Percentiles rank a stretch among this genome's conserved stretches.
Conservation (phyloP, 768 basidiomycete species). For the Crassisporium funariophilum region DNA sequence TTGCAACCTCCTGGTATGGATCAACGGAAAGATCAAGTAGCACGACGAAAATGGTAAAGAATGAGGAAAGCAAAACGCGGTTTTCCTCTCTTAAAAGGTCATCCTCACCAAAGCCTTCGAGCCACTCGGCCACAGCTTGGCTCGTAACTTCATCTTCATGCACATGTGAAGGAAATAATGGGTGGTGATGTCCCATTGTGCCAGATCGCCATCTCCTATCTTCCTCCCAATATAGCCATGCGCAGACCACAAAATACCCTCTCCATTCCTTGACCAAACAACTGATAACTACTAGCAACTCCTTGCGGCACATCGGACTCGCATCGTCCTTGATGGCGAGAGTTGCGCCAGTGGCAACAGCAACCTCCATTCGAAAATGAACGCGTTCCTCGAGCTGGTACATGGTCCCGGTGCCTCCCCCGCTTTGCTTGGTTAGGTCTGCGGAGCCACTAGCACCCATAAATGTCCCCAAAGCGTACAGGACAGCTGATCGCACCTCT, state of each 20-base stretch:
- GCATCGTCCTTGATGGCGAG: conserved; percentile 92
- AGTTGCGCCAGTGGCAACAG: conserved; percentile 85
- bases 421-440: conserved; percentile 67
- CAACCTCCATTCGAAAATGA: conserved; percentile 89
- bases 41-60: conserved; percentile 89
- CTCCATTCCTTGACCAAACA: conserved; percentile 96
- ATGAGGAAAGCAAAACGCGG: conserved; percentile 82
- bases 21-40: conserved; percentile 91
- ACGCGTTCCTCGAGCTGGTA: conserved; percentile 74
- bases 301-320: conserved; percentile 95
- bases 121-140: conserved; percentile 77
- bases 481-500: conserved; percentile 88
- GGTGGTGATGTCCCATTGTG: conserved; percentile 31
- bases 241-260: conserved; percentile 93
- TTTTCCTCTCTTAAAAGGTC: conserved; percentile 74
- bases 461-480: conserved; percentile 92
- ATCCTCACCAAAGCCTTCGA: conserved; percentile 67
- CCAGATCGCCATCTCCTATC: conserved; percentile 65
- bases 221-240: conserved; percentile 96
- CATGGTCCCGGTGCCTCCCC: conserved; percentile 85
- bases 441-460: conserved; percentile 85
- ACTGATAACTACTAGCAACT: conserved; percentile 87
- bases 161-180: conserved; percentile 23
- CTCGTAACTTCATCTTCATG: conserved; percentile 74
- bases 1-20: conserved; percentile 90